These are phyloP conservation scores for Lentinus polychrous DNA, from an alignment of 1,284 basidiomycete genomes.

Conservation along the genomic window DNA sequence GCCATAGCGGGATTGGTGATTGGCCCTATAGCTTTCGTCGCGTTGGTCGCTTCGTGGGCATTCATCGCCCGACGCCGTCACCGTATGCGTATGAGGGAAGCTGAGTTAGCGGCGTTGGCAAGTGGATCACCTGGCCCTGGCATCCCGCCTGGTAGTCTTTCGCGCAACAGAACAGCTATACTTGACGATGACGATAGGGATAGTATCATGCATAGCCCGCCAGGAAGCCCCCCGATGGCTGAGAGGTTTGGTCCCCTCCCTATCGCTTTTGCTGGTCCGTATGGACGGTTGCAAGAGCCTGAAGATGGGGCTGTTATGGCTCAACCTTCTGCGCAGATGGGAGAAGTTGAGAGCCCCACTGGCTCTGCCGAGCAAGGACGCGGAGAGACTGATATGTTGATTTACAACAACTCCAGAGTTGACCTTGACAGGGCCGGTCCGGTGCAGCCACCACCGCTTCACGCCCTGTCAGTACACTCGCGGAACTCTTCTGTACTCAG, in stretches of 20 bases:
- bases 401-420: slow-evolving; percentile 12
- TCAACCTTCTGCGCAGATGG: neutral
- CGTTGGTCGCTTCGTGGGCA: slow-evolving; percentile 15
- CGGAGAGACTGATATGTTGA: slow-evolving; percentile 13
- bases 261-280: neutral
- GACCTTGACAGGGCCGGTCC: slow-evolving; percentile 5
- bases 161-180: slow-evolving; percentile 6
- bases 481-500: neutral
- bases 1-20: slow-evolving; percentile 24
- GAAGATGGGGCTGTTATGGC: neutral
- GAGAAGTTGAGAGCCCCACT: neutral
- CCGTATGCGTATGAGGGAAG: slow-evolving; percentile 13
- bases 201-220: neutral
- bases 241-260: neutral
- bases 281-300: neutral
- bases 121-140: slow-evolving; percentile 1
- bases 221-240: neutral
- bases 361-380: neutral
- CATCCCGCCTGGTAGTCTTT: neutral
- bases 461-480: slow-evolving; percentile 10
- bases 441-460: slow-evolving; percentile 4
- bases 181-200: slow-evolving; percentile 1
- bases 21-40: slow-evolving; percentile 19
- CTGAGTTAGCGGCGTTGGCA: slow-evolving; percentile 14
- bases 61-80: slow-evolving; percentile 19